These are phyloP conservation scores for Aspergillus melleus DNA, from an alignment of 2,329 filamentous ascomycete species.

Conservation along the genomic window DNA sequence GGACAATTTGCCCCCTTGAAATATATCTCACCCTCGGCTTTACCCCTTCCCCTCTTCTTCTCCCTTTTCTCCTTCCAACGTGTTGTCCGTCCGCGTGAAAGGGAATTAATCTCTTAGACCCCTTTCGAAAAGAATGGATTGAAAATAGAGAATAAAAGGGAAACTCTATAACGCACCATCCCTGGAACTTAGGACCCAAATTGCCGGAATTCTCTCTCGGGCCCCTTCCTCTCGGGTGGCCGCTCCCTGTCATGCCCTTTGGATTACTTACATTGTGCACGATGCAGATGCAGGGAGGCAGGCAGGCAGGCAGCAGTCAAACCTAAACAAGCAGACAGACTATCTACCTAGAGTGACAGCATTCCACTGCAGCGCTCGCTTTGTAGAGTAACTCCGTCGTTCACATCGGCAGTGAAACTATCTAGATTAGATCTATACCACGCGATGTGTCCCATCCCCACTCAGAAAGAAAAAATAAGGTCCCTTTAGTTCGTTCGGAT, in stretches of 20 bases:
- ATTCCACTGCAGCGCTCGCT: not conserved
- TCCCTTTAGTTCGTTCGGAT: not conserved
- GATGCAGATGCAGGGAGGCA: not conserved
- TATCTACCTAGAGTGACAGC: too few relatives aligned
- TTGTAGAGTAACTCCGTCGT: not conserved
- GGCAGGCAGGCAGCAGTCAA: too few relatives aligned
- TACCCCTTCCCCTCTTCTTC: not conserved
- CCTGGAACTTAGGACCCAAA: not conserved
- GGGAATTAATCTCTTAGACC: too few relatives aligned
- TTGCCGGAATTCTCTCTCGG: not conserved
- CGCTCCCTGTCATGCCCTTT: not conserved
- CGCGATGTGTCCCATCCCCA: not conserved
- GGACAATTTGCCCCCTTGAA: not conserved
- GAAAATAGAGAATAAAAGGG: not conserved
- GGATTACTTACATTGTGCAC: not conserved
- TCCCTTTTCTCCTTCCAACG: not conserved
- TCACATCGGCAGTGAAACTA: too few relatives aligned
- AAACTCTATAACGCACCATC: not conserved
- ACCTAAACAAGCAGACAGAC: too few relatives aligned
- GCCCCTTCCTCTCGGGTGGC: not conserved
- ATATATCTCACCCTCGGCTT: not conserved
- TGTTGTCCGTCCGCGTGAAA: not conserved
- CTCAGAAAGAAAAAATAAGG: not conserved
- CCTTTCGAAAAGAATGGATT: too few relatives aligned
- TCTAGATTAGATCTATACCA: not conserved